Percentiles rank a stretch among this genome's conserved stretches.
phyloP scores from a whole-genome alignment of 2,329 filamentous ascomycete genomes.

The Fusarium sublunatum region DNA sequence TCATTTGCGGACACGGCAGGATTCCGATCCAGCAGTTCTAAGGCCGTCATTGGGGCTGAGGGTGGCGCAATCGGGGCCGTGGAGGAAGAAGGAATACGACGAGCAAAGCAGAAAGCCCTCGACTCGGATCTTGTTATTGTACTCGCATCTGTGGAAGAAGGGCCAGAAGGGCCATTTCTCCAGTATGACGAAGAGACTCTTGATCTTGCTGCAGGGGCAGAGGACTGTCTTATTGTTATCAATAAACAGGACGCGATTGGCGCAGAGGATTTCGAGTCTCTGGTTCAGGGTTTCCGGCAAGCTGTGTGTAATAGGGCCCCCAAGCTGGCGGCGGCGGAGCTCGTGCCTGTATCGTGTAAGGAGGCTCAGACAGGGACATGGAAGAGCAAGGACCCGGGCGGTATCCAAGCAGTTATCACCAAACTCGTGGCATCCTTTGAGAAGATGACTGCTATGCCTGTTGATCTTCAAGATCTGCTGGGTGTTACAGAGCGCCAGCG shows the following conservation, averaged over 20 bases:
- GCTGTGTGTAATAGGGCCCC: conserved; percentile 31
- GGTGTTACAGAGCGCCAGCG: conserved; percentile 92
- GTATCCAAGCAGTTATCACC: conserved; percentile 75
- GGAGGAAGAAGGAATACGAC: conserved; percentile 89
- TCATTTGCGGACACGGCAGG: conserved; percentile 97
- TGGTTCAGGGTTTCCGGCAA: conserved; percentile 56
- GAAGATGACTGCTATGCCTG: conserved; percentile 75
- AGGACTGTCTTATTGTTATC: conserved; percentile 64
- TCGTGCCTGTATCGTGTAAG: conserved; percentile 76
- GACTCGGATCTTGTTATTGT: conserved; percentile 89
- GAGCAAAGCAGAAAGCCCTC: conserved; percentile 82
- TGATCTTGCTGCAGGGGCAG: conserved; percentile 61
- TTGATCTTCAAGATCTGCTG: conserved; percentile 82
- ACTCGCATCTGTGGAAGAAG: conserved; percentile 77
- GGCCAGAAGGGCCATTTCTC: conserved; percentile 55
- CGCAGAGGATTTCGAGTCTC: conserved; percentile 47
- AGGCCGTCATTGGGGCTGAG: conserved; percentile 18
- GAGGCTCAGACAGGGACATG: conserved; percentile 57
- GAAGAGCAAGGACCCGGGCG: conserved; percentile 64
- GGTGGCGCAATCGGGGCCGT: conserved; percentile 71
- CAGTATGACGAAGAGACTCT: conserved; percentile 67
- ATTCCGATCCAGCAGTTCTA: conserved; percentile 66
- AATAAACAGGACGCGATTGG: conserved; percentile 70
- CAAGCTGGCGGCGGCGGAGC: conserved; percentile 50
- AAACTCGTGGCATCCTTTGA: conserved; percentile 75